A percentile compares a stretch with the other conserved stretches of the same genome.
Evolutionary conservation across 768 basidiomycete species (phyloP).

Genomic region (Tulasnella calospora): DNA sequence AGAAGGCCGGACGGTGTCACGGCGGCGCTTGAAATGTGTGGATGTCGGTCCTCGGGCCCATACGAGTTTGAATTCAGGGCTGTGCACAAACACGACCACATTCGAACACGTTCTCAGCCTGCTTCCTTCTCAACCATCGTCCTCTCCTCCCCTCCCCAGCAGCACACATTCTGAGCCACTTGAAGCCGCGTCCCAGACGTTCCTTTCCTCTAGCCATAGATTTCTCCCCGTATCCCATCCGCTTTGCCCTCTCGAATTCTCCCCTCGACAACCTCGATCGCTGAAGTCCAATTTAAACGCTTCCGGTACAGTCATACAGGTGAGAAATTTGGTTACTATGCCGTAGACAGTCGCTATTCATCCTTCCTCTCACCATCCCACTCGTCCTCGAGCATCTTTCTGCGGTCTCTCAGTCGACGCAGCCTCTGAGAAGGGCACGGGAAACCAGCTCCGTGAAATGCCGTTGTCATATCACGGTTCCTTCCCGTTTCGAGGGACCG

Average conservation of each 20-base stretch:
- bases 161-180: not conserved
- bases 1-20: conserved; percentile 3
- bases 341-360: not conserved
- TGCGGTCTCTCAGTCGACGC: not conserved
- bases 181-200: not conserved
- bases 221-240: not conserved
- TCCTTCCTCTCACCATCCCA: not conserved
- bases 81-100: conserved; percentile 7
- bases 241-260: not conserved
- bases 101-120: not conserved
- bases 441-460: not conserved
- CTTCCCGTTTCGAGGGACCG: not conserved
- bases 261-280: not conserved
- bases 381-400: not conserved
- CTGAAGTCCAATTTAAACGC: not conserved
- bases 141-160: not conserved
- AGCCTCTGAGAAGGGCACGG: not conserved
- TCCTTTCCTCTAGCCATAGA: not conserved
- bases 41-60: not conserved
- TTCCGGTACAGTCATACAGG: not conserved
- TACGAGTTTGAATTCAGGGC: not conserved
- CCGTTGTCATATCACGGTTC: not conserved
- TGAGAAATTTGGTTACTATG: not conserved
- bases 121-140: not conserved
- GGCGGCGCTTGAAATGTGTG: conserved; percentile 8